Conservation (phyloP, 1,284 basidiomycete genomes). For the Ustilago xerochloae region DNA sequence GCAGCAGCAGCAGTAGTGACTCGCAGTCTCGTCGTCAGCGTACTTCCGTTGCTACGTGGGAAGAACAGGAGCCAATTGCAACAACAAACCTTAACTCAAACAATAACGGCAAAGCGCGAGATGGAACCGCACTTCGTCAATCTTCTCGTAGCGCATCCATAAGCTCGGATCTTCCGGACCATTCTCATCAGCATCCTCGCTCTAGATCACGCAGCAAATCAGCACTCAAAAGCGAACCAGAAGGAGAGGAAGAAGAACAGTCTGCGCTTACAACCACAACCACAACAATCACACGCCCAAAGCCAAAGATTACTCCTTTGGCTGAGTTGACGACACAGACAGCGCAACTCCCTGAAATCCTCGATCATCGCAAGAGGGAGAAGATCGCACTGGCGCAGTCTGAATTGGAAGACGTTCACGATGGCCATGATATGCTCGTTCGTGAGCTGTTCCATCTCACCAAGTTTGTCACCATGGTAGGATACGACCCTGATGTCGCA, state of each 20-base stretch:
- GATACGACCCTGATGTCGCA: constrained; percentile 57
- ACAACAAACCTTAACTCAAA: constrained; percentile 3
- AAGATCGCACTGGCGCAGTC: constrained; percentile 35
- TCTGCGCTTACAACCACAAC: background rate
- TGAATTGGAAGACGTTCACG: constrained; percentile 50
- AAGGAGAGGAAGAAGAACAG: constrained; percentile 1
- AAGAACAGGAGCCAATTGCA: constrained; percentile 1
- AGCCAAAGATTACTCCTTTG: constrained; percentile 34
- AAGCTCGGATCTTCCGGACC: constrained; percentile 8
- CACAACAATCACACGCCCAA: constrained; percentile 1
- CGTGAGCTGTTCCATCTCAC: constrained; percentile 61
- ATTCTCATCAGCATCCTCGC: background rate
- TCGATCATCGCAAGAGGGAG: constrained; percentile 30
- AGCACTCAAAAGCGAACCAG: constrained; percentile 15
- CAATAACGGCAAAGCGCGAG: constrained; percentile 14
- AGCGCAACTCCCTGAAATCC: constrained; percentile 26
- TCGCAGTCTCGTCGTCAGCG: constrained; percentile 2
- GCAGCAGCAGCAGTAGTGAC: constrained; percentile 7
- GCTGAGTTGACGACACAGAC: constrained; percentile 17
- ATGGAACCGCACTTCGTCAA: constrained; percentile 13
- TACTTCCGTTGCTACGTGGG: constrained; percentile 5
- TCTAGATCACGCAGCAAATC: constrained; percentile 39
- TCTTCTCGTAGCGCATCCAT: constrained; percentile 3
- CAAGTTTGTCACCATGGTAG: constrained; percentile 60
- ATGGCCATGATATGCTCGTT: constrained; percentile 58